A percentile compares a stretch with the other conserved stretches of the same genome.
Conservation (phyloP, 352 stramenopile species). For the Pythium vanterpoolii region DNA sequence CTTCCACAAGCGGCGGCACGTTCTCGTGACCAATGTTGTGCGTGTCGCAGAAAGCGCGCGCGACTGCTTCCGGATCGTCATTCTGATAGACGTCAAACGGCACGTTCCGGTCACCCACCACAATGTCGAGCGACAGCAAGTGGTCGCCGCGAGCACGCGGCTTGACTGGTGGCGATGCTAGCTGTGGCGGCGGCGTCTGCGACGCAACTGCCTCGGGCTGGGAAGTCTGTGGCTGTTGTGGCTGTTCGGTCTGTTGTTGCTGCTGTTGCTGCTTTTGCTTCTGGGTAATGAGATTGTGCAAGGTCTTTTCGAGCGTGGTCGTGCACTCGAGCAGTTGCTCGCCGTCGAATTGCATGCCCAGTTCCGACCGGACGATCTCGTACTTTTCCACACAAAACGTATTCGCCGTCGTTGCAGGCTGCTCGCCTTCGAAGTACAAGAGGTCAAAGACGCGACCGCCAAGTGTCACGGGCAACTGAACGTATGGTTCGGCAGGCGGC, state of each 20-base stretch:
- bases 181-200: slow-evolving; percentile 6
- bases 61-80: slow-evolving; percentile 43
- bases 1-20: slow-evolving; percentile 52
- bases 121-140: slow-evolving; percentile 72
- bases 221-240: slow-evolving; percentile 5
- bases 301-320: slow-evolving; percentile 42
- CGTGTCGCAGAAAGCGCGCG: slow-evolving; percentile 53
- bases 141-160: slow-evolving; percentile 26
- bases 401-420: slow-evolving; percentile 52
- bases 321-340: slow-evolving; percentile 62
- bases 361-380: slow-evolving; percentile 44
- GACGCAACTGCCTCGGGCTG: slow-evolving; percentile 1
- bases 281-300: slow-evolving; percentile 29
- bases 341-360: slow-evolving; percentile 52
- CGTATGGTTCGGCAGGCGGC: slow-evolving; percentile 24
- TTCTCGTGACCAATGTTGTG: slow-evolving; percentile 55
- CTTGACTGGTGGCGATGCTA: neutral
- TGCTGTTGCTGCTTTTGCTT: slow-evolving; percentile 23
- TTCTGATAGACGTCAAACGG: slow-evolving; percentile 48
- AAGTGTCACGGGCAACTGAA: slow-evolving; percentile 63
- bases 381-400: slow-evolving; percentile 74
- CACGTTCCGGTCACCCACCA: slow-evolving; percentile 45
- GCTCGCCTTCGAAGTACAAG: slow-evolving; percentile 61
- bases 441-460: slow-evolving; percentile 53
- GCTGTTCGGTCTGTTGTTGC: slow-evolving; percentile 20